Evolutionary conservation across 192 early-diverging fungal species (phyloP).

Genomic region (Kickxella alabastrina): DNA sequence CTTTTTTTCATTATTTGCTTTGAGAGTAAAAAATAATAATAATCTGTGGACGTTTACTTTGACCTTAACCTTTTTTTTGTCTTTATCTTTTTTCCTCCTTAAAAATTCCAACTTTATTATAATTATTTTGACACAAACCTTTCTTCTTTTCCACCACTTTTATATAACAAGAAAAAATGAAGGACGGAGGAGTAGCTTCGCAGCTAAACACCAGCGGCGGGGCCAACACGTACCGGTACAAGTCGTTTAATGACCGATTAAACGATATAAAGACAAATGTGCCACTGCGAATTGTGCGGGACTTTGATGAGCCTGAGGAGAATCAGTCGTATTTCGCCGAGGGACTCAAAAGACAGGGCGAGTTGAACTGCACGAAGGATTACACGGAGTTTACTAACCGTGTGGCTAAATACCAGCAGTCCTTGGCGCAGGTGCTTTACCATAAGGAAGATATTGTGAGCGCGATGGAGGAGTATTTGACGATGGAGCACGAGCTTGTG

Average conservation of each 20-base stretch:
- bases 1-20: neutral
- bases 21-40: conserved; percentile 7
- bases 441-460: conserved; percentile 78
- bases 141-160: too few relatives aligned
- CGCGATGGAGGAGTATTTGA: conserved; percentile 62
- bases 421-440: conserved; percentile 84
- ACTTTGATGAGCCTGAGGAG: conserved; percentile 57
- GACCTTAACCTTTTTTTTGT: neutral
- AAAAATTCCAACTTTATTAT: neutral
- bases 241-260: conserved; percentile 54
- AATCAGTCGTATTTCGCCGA: conserved; percentile 83
- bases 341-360: conserved; percentile 74
- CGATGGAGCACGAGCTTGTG: conserved; percentile 60
- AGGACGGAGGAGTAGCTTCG: conserved; percentile 26
- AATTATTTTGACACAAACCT: too few relatives aligned
- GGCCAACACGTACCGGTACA: conserved; percentile 39
- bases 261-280: conserved; percentile 83
- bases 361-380: conserved; percentile 84
- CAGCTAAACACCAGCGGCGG: conserved; percentile 48
- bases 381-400: conserved; percentile 72
- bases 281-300: conserved; percentile 57
- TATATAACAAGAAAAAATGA: conserved; percentile 17
- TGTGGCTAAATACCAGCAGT: conserved; percentile 60
- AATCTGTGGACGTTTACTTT: neutral
- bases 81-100: conserved; percentile 3